Base-by-base conservation (phyloP, 2,329 filamentous ascomycete species). In the Trichophyton schoenleinii region DNA sequence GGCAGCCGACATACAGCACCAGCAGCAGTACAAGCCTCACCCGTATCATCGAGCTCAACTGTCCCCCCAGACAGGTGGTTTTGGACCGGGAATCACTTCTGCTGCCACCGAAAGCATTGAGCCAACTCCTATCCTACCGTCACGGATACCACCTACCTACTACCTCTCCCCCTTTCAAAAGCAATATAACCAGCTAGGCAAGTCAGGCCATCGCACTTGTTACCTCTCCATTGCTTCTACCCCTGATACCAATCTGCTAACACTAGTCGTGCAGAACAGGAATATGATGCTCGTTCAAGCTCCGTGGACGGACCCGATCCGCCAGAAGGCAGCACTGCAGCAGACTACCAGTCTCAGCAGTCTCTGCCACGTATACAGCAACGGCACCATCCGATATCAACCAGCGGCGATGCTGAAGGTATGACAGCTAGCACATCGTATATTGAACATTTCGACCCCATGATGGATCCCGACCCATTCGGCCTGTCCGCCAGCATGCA, bases 101-200 rank as follows among this genome's bases (percentile, higher is more conserved):
- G 44, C 71, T 42, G n/a, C 46, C 36, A 22, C 48, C 58, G 28
- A 62, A 60, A 57, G 25, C 42, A 55, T 63, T 13, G 59, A 61
- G 15, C 36, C 49, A 20, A 59, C 71, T 55, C 73, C 73, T 15
- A 66, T 75, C 55, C 73, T 80, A 46, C 75, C 78, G n/a, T 38
- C 55, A 5, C 55, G 49, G 49, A 53, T 53, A 53, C 49, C 49
- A 3, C 28, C 49, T 18, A 74, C 76, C 60, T 95, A 87, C 75
- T 96, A 95, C 72, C 85, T 88, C 58, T 87, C 89, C 62, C 87
- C 89, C 18, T 96, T 95, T 76, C 90, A 95, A 71, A 94, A 88
- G 73, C 92, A 96, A 74, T 91, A 95, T 75, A 89, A 95, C 75
- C 90, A 96, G 80, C 84, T 97, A 74, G 92, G 92, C 88, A 90